These are phyloP conservation scores for Cylindrotheca fusiformis DNA, from an alignment of 108 stramenopile genomes.

Conservation along the genomic window DNA sequence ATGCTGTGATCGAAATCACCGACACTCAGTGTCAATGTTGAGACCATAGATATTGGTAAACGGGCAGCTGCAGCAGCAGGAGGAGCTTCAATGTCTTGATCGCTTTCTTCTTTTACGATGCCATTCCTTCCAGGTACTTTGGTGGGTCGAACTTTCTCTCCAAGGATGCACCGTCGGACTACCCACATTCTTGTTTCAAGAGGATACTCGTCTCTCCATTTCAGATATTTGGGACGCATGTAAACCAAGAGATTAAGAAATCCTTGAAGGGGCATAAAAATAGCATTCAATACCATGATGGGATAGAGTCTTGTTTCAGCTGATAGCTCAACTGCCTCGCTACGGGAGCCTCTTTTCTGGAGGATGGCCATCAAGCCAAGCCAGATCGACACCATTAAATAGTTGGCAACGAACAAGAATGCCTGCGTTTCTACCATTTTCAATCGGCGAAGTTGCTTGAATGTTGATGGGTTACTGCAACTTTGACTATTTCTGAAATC, in stretches of 20 bases:
- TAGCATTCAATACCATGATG: conserved; percentile 6
- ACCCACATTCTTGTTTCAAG: conserved; percentile 8
- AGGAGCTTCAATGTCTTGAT: not conserved
- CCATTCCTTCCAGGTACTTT: not conserved
- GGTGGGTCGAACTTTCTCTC: not conserved
- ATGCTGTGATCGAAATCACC: not conserved
- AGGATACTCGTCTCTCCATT: conserved; percentile 6
- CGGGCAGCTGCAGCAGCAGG: not conserved
- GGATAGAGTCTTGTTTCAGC: conserved; percentile 2
- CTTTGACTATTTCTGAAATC: too few species aligned
- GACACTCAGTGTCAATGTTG: not conserved
- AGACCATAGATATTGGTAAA: not conserved
- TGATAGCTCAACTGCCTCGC: not conserved
- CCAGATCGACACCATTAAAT: not conserved
- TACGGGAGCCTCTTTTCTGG: not conserved
- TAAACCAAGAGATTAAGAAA: conserved; percentile 42
- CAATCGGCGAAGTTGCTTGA: too few species aligned
- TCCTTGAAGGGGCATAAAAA: conserved; percentile 35
- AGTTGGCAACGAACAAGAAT: conserved; percentile 2
- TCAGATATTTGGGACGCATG: conserved; percentile 23
- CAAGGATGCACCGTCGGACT: not conserved
- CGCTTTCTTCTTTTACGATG: too few species aligned
- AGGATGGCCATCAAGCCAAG: not conserved
- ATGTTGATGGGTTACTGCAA: too few species aligned
- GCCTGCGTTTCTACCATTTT: too few species aligned